Evolutionary conservation across 345 rosid genomes (phyloP), one percentile per base, ranked within the genome.

Genomic region (Hypericum androsaemum): DNA sequence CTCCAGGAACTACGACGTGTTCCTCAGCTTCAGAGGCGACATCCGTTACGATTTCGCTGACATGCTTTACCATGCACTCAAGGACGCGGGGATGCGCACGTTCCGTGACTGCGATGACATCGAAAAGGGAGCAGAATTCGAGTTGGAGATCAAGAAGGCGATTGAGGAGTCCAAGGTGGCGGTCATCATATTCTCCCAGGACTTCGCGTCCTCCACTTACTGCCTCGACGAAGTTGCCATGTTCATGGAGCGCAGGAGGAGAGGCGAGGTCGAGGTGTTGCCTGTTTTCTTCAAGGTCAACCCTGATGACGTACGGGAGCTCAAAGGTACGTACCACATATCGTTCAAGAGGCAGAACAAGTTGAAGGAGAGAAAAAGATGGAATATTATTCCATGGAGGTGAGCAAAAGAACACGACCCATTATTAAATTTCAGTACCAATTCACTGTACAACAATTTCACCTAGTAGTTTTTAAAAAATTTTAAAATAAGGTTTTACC

Each of bases 161-260:
- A 49, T 49, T 8, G 37, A 22, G 12, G 53, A 49, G n/a, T 49
- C 53, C 13, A 49, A 22, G 53, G 32, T 49, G 53, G 53, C 53
- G 36, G 53, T 49, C 12, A 32, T 49, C 6, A 37, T 49, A 12
- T 32, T 49, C 37, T 49, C 53, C 1, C 1, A 10, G n/a, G 32
- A 49, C n/a, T 49, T 14, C 12, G 53, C 53, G 10, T 8, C 17
- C 11, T 49, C 53, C 7, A 32, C 11, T 9, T 49, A 37, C 37
- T 49, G 53, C 53, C 38, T 49, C 6, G 53, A 49, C n/a, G 53
- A 49, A 17, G 11, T 49, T 9, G 37, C 11, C 13, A 10, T 16
- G 53, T 16, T 49, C 11, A 17, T 49, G 37, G 35, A 32, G 5
- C 32, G 53, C 53, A 35, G 38, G 37, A 32, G 32, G 53, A 7